These are phyloP conservation scores for Aspergillus arachidicola DNA, from an alignment of 2,329 filamentous ascomycete genomes.

Conservation along the genomic window DNA sequence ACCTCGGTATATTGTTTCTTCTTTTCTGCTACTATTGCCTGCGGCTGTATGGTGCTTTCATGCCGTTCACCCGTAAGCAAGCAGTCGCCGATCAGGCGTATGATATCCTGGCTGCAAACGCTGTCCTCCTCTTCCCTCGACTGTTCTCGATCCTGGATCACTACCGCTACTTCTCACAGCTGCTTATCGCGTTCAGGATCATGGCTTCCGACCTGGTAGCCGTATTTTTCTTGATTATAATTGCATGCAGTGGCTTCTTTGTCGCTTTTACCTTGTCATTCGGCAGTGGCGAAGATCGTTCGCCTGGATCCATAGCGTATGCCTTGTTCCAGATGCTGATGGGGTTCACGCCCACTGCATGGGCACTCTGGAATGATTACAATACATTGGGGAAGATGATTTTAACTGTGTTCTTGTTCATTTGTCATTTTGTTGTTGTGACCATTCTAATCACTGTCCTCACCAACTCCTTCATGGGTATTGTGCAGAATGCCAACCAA, in stretches of 20 bases:
- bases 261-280: conserved; percentile 89
- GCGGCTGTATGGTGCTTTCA: conserved; percentile 81
- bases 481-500: conserved; percentile 89
- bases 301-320: conserved; percentile 77
- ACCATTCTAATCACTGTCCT: conserved; percentile 95
- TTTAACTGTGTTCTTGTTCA: conserved; percentile 82
- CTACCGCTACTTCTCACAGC: conserved; percentile 92
- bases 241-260: conserved; percentile 91
- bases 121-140: conserved; percentile 84
- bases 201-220: conserved; percentile 91
- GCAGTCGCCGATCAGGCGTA: conserved; percentile 83
- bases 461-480: conserved; percentile 94
- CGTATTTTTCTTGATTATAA: conserved; percentile 79
- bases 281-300: conserved; percentile 61
- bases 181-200: conserved; percentile 89
- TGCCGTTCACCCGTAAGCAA: conserved; percentile 69
- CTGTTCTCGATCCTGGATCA: conserved; percentile 93
- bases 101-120: conserved; percentile 89
- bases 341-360: conserved; percentile 94
- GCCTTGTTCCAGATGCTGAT: conserved; percentile 91
- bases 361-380: conserved; percentile 84
- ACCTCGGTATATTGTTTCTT: conserved; percentile 83
- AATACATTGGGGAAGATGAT: conserved; percentile 76
- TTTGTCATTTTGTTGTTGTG: conserved; percentile 92
- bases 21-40: conserved; percentile 89